Base-by-base conservation (phyloP, 2,329 filamentous ascomycete genomes). In the Hypoxylon sp. region DNA sequence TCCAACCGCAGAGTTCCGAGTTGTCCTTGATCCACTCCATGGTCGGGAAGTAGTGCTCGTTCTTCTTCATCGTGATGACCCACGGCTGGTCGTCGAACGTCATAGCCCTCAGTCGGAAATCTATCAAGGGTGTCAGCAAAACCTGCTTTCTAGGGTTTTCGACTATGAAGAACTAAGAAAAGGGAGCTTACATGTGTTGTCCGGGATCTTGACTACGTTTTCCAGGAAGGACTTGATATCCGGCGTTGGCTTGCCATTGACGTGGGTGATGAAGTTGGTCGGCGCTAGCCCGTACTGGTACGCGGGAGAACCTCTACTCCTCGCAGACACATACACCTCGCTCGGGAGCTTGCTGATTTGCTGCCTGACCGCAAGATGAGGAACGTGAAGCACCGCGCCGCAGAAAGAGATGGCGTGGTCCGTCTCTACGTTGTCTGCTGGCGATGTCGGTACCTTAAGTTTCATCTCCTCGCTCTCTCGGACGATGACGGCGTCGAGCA, bases 31-130 rank as follows among this genome's bases (percentile, higher is more conserved):
- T 85, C 84, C 87, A 89, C 72, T 91, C 89, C 77, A 87, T 86
- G 0, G 87, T 90, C 0, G 89, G 88, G 78, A 91, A 91, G 77
- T 99, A 99, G 79, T 99, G 95, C 76, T 99, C 94, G 72, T 97
- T 97, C 86, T 98, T 98, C 88, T 99, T 99, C 92, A 99, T 97
- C 7, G 95, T 99, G 39, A 96, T 92, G n/a, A 99, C 93, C 93
- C 95, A 99, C 3, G 94, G 94, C 8, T 99, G 93, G 73, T 96
- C 97, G 77, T 99, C 95, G 74, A 99, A 99, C 0, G 95, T 98
- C 77, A 98, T 93, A n/a, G 95, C 93, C 77, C 94, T 94, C 55
- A 99, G 84, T 17, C 95, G 89, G 88, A 99, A 99, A 79, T 99
- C 88, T 90, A 59, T 28, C 6, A 19, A 24, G 24, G 6, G 56